These are phyloP conservation scores for Cladosporium sp. DNA, from an alignment of 2,329 filamentous ascomycete genomes.

Conservation along the genomic window DNA sequence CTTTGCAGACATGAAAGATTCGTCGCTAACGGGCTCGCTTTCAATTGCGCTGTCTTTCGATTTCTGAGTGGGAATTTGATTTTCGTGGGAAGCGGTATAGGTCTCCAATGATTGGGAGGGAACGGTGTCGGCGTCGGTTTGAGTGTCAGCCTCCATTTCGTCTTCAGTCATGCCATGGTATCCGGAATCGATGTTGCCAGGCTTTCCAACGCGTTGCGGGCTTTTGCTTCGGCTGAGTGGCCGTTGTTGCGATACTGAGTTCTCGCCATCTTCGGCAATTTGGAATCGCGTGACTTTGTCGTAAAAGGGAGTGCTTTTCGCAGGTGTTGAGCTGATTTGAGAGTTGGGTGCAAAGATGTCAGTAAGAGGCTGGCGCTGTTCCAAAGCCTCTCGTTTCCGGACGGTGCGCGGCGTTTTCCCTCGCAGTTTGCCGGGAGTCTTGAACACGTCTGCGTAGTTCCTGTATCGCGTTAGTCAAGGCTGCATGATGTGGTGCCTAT, in stretches of 20 bases:
- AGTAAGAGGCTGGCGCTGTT: conserved; percentile 50
- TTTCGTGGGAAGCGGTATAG: conserved; percentile 20
- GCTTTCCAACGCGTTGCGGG: conserved; percentile 28
- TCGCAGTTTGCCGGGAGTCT: conserved; percentile 77
- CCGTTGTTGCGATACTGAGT: conserved; percentile 23
- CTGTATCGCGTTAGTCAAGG: conserved; percentile 45
- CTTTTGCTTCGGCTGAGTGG: conserved; percentile 27
- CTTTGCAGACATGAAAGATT: conserved; percentile 45
- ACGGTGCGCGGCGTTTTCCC: conserved; percentile 72
- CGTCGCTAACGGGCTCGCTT: conserved; percentile 28
- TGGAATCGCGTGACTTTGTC: conserved; percentile 53
- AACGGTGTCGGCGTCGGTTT: conserved; percentile 5
- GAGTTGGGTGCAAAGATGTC: conserved; percentile 43
- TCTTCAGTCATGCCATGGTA: conserved; percentile 62
- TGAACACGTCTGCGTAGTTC: conserved; percentile 91
- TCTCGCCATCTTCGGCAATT: conserved; percentile 50
- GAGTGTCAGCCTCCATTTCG: conserved; percentile 37
- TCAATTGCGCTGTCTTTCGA: conserved; percentile 20
- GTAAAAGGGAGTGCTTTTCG: conserved; percentile 46
- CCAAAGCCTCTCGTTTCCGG: conserved; percentile 51
- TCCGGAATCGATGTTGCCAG: conserved; percentile 54
- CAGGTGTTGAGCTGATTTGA: conserved; percentile 45
- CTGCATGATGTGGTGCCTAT: conserved; percentile 5
- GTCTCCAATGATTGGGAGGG: conserved; percentile 8
- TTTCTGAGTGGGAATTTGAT: conserved; percentile 27